Conservation (phyloP, 208 protist genomes). For the Trypanosomatidae sp. region DNA sequence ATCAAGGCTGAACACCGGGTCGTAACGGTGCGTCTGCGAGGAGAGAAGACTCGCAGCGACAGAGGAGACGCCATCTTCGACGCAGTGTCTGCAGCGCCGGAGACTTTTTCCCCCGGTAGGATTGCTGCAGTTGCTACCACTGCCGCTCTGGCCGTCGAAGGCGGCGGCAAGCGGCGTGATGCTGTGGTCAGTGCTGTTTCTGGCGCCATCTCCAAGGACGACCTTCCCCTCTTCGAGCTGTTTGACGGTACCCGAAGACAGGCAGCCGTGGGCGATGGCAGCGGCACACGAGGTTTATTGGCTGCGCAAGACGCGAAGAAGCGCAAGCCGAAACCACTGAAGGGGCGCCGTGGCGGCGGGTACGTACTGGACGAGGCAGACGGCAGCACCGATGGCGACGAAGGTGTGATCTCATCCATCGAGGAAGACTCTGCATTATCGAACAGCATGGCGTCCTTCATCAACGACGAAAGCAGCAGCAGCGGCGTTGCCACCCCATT, state of each 20-base stretch:
- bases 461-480: constrained; percentile 20
- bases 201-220: constrained; percentile 5
- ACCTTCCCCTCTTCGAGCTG: constrained; percentile 10
- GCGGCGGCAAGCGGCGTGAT: not conserved
- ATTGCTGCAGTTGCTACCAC: not conserved
- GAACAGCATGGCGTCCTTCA: constrained; percentile 24
- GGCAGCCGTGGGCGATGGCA: not conserved
- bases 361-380: constrained; percentile 42
- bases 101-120: not conserved
- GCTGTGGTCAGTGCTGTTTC: not conserved
- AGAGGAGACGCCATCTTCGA: not conserved
- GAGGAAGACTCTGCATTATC: constrained; percentile 3
- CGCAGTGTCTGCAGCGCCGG: not conserved
- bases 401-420: constrained; percentile 6
- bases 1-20: constrained; percentile 32
- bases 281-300: not conserved
- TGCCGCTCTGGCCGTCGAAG: not conserved
- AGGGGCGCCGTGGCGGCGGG: constrained; percentile 5
- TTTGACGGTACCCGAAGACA: not conserved
- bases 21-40: constrained; percentile 44
- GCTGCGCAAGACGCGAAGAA: not conserved
- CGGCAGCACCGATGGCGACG: constrained; percentile 7
- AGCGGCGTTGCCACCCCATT: constrained; percentile 16
- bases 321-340: not conserved
- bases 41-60: constrained; percentile 19